Percentiles rank a stretch among this genome's conserved stretches.
These are phyloP conservation scores for Prinsepia uniflora DNA, from an alignment of 306 rosid species.

Conservation along the genomic window DNA sequence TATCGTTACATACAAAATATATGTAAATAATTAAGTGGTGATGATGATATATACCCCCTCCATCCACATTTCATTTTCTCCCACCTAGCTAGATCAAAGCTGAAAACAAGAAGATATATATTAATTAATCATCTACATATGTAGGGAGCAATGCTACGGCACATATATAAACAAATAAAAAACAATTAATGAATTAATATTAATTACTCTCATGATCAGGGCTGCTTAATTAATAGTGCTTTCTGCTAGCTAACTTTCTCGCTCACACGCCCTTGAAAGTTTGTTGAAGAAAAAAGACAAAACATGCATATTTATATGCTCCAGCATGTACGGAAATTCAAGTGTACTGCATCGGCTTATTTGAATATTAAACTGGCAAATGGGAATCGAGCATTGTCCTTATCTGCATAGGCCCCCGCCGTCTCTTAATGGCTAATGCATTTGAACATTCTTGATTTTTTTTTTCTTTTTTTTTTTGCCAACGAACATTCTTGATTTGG, in stretches of 20 bases:
- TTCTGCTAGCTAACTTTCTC: constrained; percentile 28
- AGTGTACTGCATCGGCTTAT: not conserved
- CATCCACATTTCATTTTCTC: too few species aligned
- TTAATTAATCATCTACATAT: too few species aligned
- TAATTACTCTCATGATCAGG: not conserved
- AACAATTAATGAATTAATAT: constrained; percentile 7
- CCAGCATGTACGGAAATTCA: not conserved
- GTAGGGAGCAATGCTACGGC: too few species aligned
- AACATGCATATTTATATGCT: not conserved
- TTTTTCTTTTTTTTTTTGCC: too few species aligned
- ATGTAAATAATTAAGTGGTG: too few species aligned
- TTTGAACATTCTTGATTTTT: too few species aligned
- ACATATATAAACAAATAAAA: too few species aligned
- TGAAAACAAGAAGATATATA: too few species aligned
- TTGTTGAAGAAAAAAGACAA: not conserved
- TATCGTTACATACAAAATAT: too few species aligned
- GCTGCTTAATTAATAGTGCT: not conserved
- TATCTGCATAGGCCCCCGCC: too few species aligned
- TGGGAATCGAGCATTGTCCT: not conserved
- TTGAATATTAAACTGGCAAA: not conserved
- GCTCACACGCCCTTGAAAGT: constrained; percentile 27
- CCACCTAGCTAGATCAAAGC: not conserved
- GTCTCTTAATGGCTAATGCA: too few species aligned
- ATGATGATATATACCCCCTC: not conserved
- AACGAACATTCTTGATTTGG: too few species aligned